A percentile compares a stretch with the other conserved stretches of the same genome.
Evolutionary conservation across 192 early-diverging fungal species (phyloP).

Genomic region (Coemansia sp.): DNA sequence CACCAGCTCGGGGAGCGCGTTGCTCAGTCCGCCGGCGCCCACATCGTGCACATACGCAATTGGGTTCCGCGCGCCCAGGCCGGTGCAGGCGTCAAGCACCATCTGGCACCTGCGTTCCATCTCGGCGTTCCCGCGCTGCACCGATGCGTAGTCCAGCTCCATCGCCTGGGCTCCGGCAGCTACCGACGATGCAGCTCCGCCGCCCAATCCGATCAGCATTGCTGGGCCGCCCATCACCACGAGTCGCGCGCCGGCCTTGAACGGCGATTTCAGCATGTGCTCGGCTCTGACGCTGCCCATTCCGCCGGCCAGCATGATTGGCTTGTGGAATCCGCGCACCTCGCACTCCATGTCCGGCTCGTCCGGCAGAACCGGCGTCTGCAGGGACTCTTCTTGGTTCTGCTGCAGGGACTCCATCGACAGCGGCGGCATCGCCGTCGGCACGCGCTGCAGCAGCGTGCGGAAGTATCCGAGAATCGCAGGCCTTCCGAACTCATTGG

Average conservation of each 20-base stretch:
- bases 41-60: conserved; percentile 98
- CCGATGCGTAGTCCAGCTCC: conserved; percentile 94
- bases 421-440: conserved; percentile 18
- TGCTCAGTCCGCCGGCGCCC: conserved; percentile 97
- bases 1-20: conserved; percentile 97
- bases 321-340: conserved; percentile 97
- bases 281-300: conserved; percentile 88
- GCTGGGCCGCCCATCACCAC: conserved; percentile 94
- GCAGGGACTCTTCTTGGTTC: not conserved
- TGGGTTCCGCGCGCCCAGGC: conserved; percentile 75
- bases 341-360: conserved; percentile 59
- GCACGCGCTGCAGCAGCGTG: conserved; percentile 69
- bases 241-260: conserved; percentile 76
- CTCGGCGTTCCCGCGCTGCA: conserved; percentile 99
- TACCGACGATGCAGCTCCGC: conserved; percentile 97
- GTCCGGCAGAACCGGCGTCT: conserved; percentile 32
- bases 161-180: conserved; percentile 82
- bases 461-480: conserved; percentile 96
- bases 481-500: conserved; percentile 99
- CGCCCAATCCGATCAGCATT: conserved; percentile 99
- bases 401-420: not conserved
- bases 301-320: conserved; percentile 99
- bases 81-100: conserved; percentile 93
- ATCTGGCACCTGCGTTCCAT: conserved; percentile 98
- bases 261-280: conserved; percentile 87